A percentile compares a stretch with the other conserved stretches of the same genome.
phyloP scores from a whole-genome alignment of 2,329 filamentous ascomycete species.

The Monilinia fructigena region DNA sequence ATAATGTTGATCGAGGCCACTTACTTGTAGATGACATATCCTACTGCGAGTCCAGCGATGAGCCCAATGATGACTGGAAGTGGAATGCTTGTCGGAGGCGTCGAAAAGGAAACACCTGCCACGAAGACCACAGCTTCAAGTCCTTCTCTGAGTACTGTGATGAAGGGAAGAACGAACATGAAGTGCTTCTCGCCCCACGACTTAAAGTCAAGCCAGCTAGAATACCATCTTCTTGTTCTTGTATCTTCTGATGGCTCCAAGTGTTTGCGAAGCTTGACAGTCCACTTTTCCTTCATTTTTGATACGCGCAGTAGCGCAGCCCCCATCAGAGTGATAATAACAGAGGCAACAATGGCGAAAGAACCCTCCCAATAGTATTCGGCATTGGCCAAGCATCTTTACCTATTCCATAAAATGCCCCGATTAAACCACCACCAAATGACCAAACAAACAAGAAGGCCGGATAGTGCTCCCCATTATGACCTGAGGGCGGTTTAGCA shows the following conservation, averaged over 20 bases:
- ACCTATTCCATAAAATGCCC: conserved; percentile 64
- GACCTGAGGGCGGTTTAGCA: conserved; percentile 44
- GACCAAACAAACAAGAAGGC: conserved; percentile 56
- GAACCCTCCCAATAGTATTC: conserved; percentile 81
- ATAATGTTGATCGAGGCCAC: conserved; percentile 32
- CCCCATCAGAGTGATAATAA: conserved; percentile 82
- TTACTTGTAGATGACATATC: conserved; percentile 77
- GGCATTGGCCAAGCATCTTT: conserved; percentile 62
- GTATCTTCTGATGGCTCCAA: conserved; percentile 49
- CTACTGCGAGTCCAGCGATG: conserved; percentile 62
- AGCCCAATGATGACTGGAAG: conserved; percentile 73
- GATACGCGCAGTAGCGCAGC: conserved; percentile 76
- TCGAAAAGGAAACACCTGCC: conserved; percentile 74
- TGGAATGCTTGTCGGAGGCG: conserved; percentile 74
- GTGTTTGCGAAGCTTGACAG: conserved; percentile 72
- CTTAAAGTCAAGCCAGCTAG: conserved; percentile 52
- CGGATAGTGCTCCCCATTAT: conserved; percentile 57
- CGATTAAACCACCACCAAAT: conserved; percentile 60
- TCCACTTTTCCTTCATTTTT: conserved; percentile 85
- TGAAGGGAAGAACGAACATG: conserved; percentile 83
- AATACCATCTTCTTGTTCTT: conserved; percentile 30
- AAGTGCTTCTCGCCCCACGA: conserved; percentile 72
- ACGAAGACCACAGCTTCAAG: conserved; percentile 86
- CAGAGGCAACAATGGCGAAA: conserved; percentile 69
- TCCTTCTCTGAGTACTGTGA: conserved; percentile 84